A percentile compares a stretch with the other conserved stretches of the same genome.
These are phyloP conservation scores for Geranium incanum DNA, from an alignment of 441 rosid genomes.

Conservation along the genomic window DNA sequence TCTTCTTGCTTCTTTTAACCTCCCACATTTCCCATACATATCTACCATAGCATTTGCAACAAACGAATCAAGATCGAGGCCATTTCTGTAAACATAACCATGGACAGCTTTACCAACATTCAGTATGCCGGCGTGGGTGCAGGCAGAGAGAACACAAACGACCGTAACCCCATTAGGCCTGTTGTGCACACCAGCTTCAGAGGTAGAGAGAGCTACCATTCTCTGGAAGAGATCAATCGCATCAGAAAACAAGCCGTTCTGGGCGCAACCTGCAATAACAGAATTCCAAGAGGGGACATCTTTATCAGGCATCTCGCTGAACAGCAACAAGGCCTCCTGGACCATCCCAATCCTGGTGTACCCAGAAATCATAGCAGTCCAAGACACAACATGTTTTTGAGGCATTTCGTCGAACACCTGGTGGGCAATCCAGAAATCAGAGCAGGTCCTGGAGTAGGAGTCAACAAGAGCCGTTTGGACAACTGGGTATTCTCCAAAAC, in stretches of 20 bases:
- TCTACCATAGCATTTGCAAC: slow-evolving; percentile 48
- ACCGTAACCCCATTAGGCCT: slow-evolving; percentile 48
- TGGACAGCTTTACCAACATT: slow-evolving; percentile 46
- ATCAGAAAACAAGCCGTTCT: slow-evolving; percentile 47
- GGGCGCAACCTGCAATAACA: slow-evolving; percentile 52
- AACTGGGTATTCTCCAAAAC: slow-evolving; percentile 47
- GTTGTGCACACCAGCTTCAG: background rate
- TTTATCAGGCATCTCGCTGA: slow-evolving; percentile 50
- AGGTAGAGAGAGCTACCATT: slow-evolving; percentile 27
- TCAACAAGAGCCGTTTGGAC: slow-evolving; percentile 73
- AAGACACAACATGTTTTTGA: slow-evolving; percentile 43
- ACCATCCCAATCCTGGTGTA: slow-evolving; percentile 42
- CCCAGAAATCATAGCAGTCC: slow-evolving; percentile 61
- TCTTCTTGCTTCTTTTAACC: slow-evolving; percentile 39
- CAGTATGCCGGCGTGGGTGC: slow-evolving; percentile 48
- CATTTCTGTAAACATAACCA: slow-evolving; percentile 35
- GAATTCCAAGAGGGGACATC: slow-evolving; percentile 67
- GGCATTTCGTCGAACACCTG: slow-evolving; percentile 54
- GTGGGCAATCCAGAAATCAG: slow-evolving; percentile 33
- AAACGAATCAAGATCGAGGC: slow-evolving; percentile 31
- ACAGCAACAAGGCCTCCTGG: slow-evolving; percentile 33
- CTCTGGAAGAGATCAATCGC: slow-evolving; percentile 40
- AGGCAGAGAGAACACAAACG: slow-evolving; percentile 50
- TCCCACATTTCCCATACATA: slow-evolving; percentile 64
- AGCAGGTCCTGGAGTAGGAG: slow-evolving; percentile 44